Conservation (phyloP, 2,329 filamentous ascomycete species). For the Ophiostoma perfectum region DNA sequence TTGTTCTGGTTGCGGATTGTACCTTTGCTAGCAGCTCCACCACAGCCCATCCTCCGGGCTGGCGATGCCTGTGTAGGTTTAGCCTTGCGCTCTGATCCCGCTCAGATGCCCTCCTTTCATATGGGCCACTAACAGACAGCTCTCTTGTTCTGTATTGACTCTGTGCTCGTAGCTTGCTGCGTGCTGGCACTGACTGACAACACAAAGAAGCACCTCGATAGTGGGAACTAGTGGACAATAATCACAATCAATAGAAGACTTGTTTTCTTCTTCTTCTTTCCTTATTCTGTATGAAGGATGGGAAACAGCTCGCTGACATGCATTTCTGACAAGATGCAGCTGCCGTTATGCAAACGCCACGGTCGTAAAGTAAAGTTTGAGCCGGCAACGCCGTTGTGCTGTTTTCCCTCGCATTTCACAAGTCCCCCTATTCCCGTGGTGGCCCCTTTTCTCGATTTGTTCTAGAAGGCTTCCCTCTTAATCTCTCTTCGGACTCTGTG, state of each 20-base stretch:
- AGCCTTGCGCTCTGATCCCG: neutral
- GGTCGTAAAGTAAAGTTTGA: neutral
- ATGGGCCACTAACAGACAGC: neutral
- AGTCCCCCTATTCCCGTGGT: neutral
- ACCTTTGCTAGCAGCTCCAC: too few species aligned
- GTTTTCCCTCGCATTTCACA: neutral
- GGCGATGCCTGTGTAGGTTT: neutral
- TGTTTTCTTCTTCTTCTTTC: neutral
- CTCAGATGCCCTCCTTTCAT: neutral
- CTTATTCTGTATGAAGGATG: too few species aligned
- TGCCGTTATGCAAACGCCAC: too few species aligned
- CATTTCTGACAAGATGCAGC: too few species aligned
- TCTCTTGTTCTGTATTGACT: neutral
- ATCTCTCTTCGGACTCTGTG: constrained; percentile 17
- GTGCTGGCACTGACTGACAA: neutral
- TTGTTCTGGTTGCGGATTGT: too few species aligned
- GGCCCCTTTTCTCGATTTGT: constrained; percentile 23
- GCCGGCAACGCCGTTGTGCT: neutral
- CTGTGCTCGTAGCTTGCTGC: neutral
- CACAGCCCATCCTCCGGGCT: too few species aligned
- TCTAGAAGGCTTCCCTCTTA: constrained; percentile 23
- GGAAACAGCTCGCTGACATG: too few species aligned
- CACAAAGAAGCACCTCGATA: neutral
- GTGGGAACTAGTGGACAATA: neutral
- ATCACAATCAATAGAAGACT: neutral